Conservation (phyloP, 768 basidiomycete genomes). For the Hypholoma fasciculare region DNA sequence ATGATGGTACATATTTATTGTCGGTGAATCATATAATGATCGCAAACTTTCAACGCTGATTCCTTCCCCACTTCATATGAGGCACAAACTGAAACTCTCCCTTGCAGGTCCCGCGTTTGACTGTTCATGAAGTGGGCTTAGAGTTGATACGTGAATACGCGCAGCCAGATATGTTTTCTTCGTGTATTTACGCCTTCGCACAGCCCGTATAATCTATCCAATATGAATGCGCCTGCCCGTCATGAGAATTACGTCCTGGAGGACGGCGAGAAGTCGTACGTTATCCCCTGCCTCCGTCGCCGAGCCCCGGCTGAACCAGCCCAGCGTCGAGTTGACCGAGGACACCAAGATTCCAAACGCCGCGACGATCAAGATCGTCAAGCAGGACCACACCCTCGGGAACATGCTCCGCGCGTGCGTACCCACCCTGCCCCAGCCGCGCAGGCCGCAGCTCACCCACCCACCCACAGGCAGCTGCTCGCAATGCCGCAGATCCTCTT, state of each 20-base stretch:
- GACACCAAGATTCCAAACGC: conserved; percentile 99
- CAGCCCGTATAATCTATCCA: conserved; percentile 13
- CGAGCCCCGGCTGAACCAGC: conserved; percentile 5
- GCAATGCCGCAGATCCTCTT: conserved; percentile 87
- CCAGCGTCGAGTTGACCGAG: conserved; percentile 85
- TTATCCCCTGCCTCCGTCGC: conserved; percentile 23
- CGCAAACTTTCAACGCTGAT: conserved; percentile 49
- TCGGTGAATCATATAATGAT: conserved; percentile 61
- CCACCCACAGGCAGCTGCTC: conserved; percentile 75
- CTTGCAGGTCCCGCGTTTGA: conserved; percentile 2
- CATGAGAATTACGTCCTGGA: conserved; percentile 90
- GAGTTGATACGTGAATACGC: conserved; percentile 13
- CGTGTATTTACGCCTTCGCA: conserved; percentile 17
- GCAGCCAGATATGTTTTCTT: conserved; percentile 7
- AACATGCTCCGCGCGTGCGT: conserved; percentile 92
- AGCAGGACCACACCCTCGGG: conserved; percentile 96
- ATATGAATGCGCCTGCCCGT: conserved; percentile 94
- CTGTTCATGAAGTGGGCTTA: background rate
- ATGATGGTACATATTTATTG: conserved; percentile 78
- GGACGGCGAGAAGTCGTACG: conserved; percentile 93
- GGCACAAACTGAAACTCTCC: background rate
- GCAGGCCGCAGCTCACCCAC: background rate
- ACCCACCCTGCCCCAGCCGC: background rate
- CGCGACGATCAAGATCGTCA: conserved; percentile 90
- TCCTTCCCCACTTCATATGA: conserved; percentile 1